phyloP scores from a whole-genome alignment of 1,284 basidiomycete species.

The Taiwanofungus camphoratus region DNA sequence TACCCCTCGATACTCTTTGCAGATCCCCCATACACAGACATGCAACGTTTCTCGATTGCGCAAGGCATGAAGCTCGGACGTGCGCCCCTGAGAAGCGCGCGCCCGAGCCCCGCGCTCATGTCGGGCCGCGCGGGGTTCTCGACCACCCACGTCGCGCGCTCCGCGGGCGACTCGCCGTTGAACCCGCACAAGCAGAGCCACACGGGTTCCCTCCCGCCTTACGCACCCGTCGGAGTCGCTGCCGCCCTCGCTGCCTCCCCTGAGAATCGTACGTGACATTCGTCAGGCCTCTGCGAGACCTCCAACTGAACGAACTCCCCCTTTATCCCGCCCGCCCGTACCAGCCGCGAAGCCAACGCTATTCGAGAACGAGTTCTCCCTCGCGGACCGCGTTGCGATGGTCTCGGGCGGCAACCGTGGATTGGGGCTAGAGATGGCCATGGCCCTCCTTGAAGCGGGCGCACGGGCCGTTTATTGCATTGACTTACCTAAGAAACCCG shows the following conservation, averaged over 20 bases:
- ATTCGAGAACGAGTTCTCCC: conserved; percentile 69
- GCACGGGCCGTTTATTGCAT: conserved; percentile 73
- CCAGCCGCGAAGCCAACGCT: conserved; percentile 23
- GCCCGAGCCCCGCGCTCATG: background rate
- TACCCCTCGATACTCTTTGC: background rate
- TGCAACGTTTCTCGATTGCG: background rate
- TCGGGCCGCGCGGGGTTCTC: conserved; percentile 3
- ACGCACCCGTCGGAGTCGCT: conserved; percentile 55
- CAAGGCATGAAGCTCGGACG: background rate
- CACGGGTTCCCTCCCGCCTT: conserved; percentile 34
- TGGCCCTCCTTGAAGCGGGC: conserved; percentile 72
- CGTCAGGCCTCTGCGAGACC: too few species aligned
- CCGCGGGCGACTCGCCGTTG: conserved; percentile 5
- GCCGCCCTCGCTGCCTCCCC: conserved; percentile 45
- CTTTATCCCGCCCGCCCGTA: too few species aligned
- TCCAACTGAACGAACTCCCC: too few species aligned
- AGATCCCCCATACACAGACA: background rate
- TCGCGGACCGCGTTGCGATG: conserved; percentile 69
- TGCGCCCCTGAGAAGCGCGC: background rate
- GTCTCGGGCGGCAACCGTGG: conserved; percentile 79
- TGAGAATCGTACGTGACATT: conserved; percentile 9
- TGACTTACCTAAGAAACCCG: conserved; percentile 63
- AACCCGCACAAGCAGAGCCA: conserved; percentile 12
- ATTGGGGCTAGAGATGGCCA: conserved; percentile 78
- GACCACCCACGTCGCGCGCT: background rate